Evolutionary conservation across 768 basidiomycete genomes (phyloP).

Genomic region (Auriscalpium orientale): DNA sequence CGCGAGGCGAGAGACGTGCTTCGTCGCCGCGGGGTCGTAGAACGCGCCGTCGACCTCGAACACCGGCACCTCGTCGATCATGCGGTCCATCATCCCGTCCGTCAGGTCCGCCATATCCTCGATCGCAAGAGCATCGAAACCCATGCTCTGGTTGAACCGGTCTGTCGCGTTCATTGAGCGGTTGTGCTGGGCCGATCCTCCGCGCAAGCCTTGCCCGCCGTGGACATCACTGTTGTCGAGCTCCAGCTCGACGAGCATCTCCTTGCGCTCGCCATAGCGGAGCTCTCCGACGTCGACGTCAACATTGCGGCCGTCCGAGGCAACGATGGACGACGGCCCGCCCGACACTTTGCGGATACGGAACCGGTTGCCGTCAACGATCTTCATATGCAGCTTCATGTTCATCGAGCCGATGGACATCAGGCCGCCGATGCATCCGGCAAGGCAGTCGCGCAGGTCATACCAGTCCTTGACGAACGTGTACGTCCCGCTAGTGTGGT

Average conservation of each 20-base stretch:
- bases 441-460: slow-evolving; percentile 85
- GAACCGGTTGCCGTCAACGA: slow-evolving; percentile 87
- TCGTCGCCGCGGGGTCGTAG: slow-evolving; percentile 81
- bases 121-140: slow-evolving; percentile 65
- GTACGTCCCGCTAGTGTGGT: slow-evolving; percentile 95
- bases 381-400: slow-evolving; percentile 93
- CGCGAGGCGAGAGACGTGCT: slow-evolving; percentile 81
- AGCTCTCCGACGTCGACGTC: slow-evolving; percentile 94
- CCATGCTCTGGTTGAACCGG: slow-evolving; percentile 81
- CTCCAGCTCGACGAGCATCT: slow-evolving; percentile 96
- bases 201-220: slow-evolving; percentile 10
- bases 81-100: slow-evolving; percentile 90
- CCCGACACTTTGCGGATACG: slow-evolving; percentile 92
- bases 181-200: slow-evolving; percentile 12
- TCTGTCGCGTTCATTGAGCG: slow-evolving; percentile 72
- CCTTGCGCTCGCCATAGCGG: slow-evolving; percentile 92
- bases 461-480: slow-evolving; percentile 99
- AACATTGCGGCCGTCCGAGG: slow-evolving; percentile 88
- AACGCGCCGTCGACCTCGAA: slow-evolving; percentile 94
- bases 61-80: slow-evolving; percentile 97
- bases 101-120: slow-evolving; percentile 68
- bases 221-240: slow-evolving; percentile 63
- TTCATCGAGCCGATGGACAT: slow-evolving; percentile 89
- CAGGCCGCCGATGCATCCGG: slow-evolving; percentile 93
- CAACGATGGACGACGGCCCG: slow-evolving; percentile 77